phyloP scores from a whole-genome alignment of 495 filamentous ascomycete genomes.

The Xylaria castorea region DNA sequence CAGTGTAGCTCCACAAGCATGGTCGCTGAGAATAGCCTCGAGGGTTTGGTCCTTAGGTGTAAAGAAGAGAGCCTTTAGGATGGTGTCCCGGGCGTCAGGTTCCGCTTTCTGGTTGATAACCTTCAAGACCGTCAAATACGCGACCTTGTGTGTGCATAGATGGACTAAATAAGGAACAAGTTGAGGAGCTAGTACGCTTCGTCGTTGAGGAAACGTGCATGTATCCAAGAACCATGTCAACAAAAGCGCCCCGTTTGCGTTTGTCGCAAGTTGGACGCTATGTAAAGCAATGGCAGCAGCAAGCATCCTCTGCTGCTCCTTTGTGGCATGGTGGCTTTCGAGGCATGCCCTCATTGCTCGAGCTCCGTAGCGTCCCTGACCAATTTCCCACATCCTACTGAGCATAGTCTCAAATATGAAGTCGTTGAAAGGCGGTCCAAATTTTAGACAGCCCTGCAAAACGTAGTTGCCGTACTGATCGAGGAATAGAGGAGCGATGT shows the following conservation, averaged over 20 bases:
- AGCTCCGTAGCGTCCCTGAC: conserved; percentile 92
- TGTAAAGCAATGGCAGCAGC: conserved; percentile 94
- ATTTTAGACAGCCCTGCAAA: conserved; percentile 92
- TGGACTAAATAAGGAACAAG: conserved; percentile 96
- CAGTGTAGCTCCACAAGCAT: conserved; percentile 89
- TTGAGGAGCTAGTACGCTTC: conserved; percentile 89
- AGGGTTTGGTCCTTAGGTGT: conserved; percentile 84
- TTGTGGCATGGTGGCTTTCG: conserved; percentile 93
- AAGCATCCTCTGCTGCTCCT: conserved; percentile 93
- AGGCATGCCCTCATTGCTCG: conserved; percentile 96
- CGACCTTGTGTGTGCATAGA: conserved; percentile 98
- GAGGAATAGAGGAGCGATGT: conserved; percentile 87
- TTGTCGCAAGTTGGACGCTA: conserved; percentile 95
- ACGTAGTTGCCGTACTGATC: conserved; percentile 99
- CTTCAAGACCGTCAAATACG: conserved; percentile 95
- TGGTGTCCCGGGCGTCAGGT: conserved; percentile 87
- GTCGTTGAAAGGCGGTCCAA: conserved; percentile 85
- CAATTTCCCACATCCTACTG: conserved; percentile 90
- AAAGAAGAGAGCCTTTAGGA: conserved; percentile 94
- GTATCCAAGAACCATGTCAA: conserved; percentile 99
- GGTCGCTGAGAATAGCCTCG: conserved; percentile 90
- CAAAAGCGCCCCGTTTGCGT: conserved; percentile 91
- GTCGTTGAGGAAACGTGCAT: conserved; percentile 91
- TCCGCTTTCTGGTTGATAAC: conserved; percentile 98
- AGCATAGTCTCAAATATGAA: conserved; percentile 99